These are phyloP conservation scores for Pythium coloratum DNA, from an alignment of 352 stramenopile species.

Conservation along the genomic window DNA sequence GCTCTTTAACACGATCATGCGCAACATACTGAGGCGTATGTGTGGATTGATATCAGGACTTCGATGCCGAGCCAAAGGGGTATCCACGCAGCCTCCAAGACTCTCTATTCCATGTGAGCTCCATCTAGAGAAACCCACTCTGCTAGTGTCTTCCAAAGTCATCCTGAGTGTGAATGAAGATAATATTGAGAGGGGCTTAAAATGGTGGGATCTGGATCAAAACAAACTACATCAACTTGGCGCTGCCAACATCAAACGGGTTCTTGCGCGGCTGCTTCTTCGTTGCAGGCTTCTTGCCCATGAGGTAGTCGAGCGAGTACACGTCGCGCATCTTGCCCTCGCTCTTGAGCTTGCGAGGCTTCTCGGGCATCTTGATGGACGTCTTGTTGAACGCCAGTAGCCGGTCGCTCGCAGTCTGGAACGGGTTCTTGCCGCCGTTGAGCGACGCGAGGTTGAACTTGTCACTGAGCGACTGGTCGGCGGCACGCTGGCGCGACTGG, in stretches of 20 bases:
- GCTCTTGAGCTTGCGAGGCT: constrained; percentile 17
- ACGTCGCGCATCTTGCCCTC: constrained; percentile 49
- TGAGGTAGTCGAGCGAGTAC: constrained; percentile 71
- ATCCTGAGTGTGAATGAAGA: background rate
- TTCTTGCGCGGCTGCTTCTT: constrained; percentile 32
- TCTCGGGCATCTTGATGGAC: background rate
- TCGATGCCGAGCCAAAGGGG: constrained; percentile 47
- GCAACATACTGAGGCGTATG: background rate
- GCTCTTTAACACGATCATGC: background rate
- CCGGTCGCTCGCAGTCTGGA: constrained; percentile 58
- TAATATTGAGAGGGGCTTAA: background rate
- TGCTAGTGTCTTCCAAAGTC: background rate
- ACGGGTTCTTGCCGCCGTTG: constrained; percentile 71
- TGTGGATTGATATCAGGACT: constrained; percentile 37
- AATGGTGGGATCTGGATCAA: background rate
- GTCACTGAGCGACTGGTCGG: constrained; percentile 33
- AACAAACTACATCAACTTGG: constrained; percentile 59
- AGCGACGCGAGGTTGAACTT: constrained; percentile 69
- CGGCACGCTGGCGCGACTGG: constrained; percentile 1
- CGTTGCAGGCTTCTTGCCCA: constrained; percentile 27
- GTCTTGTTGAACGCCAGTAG: constrained; percentile 36
- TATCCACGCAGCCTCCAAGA: constrained; percentile 71
- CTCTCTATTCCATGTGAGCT: constrained; percentile 45
- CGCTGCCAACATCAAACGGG: constrained; percentile 64
- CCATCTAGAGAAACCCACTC: constrained; percentile 1